These are phyloP conservation scores for Pseudocercospora crystallina DNA, from an alignment of 2,329 filamentous ascomycete genomes.

Conservation along the genomic window DNA sequence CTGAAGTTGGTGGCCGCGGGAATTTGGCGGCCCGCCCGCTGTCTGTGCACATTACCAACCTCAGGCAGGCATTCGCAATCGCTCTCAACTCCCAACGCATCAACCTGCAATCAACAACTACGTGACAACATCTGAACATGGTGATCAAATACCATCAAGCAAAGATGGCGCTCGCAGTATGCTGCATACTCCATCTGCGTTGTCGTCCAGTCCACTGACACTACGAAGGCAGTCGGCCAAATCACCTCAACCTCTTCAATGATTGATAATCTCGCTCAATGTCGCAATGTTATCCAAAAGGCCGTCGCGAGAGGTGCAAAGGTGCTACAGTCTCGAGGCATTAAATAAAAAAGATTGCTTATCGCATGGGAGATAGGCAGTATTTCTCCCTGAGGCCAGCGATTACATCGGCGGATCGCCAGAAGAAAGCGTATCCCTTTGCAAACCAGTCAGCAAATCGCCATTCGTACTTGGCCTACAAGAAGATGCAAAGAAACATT, in stretches of 20 bases:
- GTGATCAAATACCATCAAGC: conserved; percentile 1
- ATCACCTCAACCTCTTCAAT: conserved; percentile 81
- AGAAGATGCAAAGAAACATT: conserved; percentile 62
- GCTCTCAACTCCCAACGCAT: too few species aligned
- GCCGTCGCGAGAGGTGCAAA: conserved; percentile 76
- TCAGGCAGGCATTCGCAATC: too few species aligned
- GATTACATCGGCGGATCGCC: conserved; percentile 79
- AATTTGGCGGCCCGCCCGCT: not conserved
- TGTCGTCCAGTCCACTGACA: not conserved
- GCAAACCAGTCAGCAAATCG: conserved; percentile 62
- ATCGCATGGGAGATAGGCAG: conserved; percentile 51
- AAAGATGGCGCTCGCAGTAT: conserved; percentile 31
- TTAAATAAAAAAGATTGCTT: not conserved
- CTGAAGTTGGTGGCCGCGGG: not conserved
- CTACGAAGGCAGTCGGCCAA: conserved; percentile 79
- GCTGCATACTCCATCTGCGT: not conserved
- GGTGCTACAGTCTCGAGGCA: conserved; percentile 45
- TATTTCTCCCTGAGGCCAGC: conserved; percentile 89
- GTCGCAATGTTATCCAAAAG: conserved; percentile 67
- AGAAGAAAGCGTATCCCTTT: conserved; percentile 69
- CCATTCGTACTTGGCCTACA: conserved; percentile 76
- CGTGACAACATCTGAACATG: not conserved
- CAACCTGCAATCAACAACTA: too few species aligned
- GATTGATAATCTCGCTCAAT: conserved; percentile 76
- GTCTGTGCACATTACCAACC: too few species aligned